Base-by-base conservation (phyloP, 306 rosid species). In the Canavalia ensiformis region DNA sequence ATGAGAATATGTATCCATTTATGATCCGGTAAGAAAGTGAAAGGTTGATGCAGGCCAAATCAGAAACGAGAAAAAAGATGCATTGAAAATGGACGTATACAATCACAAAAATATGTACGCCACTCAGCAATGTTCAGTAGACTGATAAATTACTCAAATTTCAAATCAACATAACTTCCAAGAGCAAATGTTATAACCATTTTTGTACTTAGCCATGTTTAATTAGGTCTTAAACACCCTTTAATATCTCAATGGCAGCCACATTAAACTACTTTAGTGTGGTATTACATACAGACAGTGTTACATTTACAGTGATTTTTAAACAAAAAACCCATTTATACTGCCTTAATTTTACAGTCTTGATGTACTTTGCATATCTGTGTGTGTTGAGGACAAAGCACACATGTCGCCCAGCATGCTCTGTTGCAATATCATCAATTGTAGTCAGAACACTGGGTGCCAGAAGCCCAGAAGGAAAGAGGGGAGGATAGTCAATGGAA, bases 201-300 rank as follows among this genome's bases (percentile, higher is more conserved):
- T 6, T 59, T 7, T 13, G 7, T 30, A 45, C 7, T 6, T 11
- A 76, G 10, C 37, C 28, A 64, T n/a, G 88, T 55, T 83, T 74
- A 18, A 18, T 18, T 18, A 87, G 52, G 83, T 68, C 75, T 87
- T 87, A 75, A 92, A 88, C 28, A 84, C 86, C 88, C 88, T 90
- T 83, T 89, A 92, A 68, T 86, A 89, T 84, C 50, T 52, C 31
- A 72, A 35, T 34, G 76, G 97, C 89, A 54, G 88, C 86, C 75
- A 89, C 88, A 50, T 86, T 87, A 80, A 90, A 90, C 77, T 89
- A 91, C 86, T 85, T 92, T 0, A 92, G 92, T 87, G 86, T 89
- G 76, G 91, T 86, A 18, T 88, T 91, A 1, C 87, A 74, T 13
- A 90, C 90, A 2, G 2, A 37, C 41, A 18, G 84, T 9, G 25